phyloP scores from a whole-genome alignment of 1,284 basidiomycete genomes.

The Quambalaria eucalypti region DNA sequence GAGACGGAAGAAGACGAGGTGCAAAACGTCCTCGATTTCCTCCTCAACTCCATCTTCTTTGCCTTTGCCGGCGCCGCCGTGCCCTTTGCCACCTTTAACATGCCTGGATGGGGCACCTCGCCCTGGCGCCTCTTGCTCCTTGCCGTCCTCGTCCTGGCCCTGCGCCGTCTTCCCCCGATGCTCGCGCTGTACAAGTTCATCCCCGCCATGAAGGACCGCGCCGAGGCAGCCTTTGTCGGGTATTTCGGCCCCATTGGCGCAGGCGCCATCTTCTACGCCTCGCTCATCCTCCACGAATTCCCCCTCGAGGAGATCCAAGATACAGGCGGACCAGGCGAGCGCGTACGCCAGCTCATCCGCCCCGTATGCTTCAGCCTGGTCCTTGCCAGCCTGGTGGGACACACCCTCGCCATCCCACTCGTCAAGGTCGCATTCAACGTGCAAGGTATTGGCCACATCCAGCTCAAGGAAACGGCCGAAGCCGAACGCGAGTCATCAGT shows the following conservation, averaged over 20 bases:
- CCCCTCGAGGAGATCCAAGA: slow-evolving; percentile 11
- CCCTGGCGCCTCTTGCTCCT: slow-evolving; percentile 47
- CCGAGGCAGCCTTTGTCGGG: slow-evolving; percentile 46
- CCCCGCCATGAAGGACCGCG: slow-evolving; percentile 33
- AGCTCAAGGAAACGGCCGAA: slow-evolving; percentile 16
- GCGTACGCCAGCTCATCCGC: not conserved
- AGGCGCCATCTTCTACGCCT: slow-evolving; percentile 34
- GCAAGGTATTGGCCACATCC: slow-evolving; percentile 21
- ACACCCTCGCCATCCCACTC: slow-evolving; percentile 28
- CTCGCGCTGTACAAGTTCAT: slow-evolving; percentile 33
- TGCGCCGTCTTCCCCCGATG: slow-evolving; percentile 45
- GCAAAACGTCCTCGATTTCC: slow-evolving; percentile 32
- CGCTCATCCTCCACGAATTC: slow-evolving; percentile 23
- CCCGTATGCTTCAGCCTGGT: slow-evolving; percentile 23
- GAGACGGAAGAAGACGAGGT: slow-evolving; percentile 39
- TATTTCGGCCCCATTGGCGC: slow-evolving; percentile 50
- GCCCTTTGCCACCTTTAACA: slow-evolving; percentile 26
- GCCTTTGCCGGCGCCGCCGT: slow-evolving; percentile 43
- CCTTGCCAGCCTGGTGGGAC: slow-evolving; percentile 24
- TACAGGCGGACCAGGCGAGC: not conserved
- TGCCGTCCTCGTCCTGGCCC: slow-evolving; percentile 48
- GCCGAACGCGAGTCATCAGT: slow-evolving; percentile 3
- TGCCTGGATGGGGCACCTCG: slow-evolving; percentile 35
- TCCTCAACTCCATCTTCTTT: slow-evolving; percentile 46
- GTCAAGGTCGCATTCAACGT: slow-evolving; percentile 26